Conservation (phyloP, 768 basidiomycete genomes). For the Pleurotus salmoneostramineus region DNA sequence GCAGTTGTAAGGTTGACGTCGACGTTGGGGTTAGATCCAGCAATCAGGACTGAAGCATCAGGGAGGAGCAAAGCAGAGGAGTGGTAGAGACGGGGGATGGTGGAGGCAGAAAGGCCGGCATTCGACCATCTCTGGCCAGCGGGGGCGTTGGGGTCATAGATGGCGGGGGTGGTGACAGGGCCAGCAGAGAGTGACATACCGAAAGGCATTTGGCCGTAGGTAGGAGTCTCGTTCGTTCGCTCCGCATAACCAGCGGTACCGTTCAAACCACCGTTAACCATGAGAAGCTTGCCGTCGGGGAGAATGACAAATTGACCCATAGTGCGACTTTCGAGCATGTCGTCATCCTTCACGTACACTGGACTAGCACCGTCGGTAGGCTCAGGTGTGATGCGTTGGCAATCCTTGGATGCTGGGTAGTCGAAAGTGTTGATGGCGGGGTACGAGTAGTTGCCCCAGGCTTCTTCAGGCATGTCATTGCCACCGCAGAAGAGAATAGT, state of each 20-base stretch:
- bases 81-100: slow-evolving; percentile 77
- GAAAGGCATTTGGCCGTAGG: slow-evolving; percentile 48
- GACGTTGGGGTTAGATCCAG: slow-evolving; percentile 91
- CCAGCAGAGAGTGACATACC: slow-evolving; percentile 63
- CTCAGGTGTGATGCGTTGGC: slow-evolving; percentile 86
- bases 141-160: slow-evolving; percentile 66
- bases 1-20: slow-evolving; percentile 65
- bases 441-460: slow-evolving; percentile 75
- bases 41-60: slow-evolving; percentile 82
- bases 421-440: slow-evolving; percentile 74
- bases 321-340: slow-evolving; percentile 69
- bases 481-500: slow-evolving; percentile 93
- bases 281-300: slow-evolving; percentile 69
- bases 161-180: slow-evolving; percentile 61
- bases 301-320: slow-evolving; percentile 94
- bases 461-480: slow-evolving; percentile 64
- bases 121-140: slow-evolving; percentile 62
- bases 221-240: slow-evolving; percentile 38
- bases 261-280: slow-evolving; percentile 79
- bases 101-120: slow-evolving; percentile 47
- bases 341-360: slow-evolving; percentile 67
- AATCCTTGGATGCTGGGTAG: slow-evolving; percentile 66
- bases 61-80: slow-evolving; percentile 74
- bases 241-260: slow-evolving; percentile 79
- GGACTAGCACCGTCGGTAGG: slow-evolving; percentile 62